These are phyloP conservation scores for Penicillium capsulatum DNA, from an alignment of 2,329 filamentous ascomycete genomes.

Conservation along the genomic window DNA sequence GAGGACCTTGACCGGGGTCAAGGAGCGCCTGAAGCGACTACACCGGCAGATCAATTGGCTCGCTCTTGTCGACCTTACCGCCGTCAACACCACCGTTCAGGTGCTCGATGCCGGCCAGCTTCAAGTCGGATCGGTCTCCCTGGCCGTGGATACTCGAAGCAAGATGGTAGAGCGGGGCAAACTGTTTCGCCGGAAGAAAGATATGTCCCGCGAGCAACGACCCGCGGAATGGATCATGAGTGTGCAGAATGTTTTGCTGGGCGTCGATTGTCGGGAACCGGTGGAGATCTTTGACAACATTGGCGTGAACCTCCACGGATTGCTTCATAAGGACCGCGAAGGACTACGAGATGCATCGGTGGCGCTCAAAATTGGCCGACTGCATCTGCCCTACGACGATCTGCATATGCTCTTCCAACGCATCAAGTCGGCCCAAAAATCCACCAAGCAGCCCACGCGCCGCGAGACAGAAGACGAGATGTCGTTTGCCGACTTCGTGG, in stretches of 20 bases:
- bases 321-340: conserved; percentile 78
- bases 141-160: conserved; percentile 83
- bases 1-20: conserved; percentile 71
- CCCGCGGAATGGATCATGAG: conserved; percentile 95
- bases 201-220: conserved; percentile 58
- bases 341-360: conserved; percentile 87
- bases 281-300: conserved; percentile 85
- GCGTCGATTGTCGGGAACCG: conserved; percentile 75
- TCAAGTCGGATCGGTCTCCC: conserved; percentile 76
- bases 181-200: conserved; percentile 75
- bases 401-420: conserved; percentile 50
- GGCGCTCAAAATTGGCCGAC: conserved; percentile 80
- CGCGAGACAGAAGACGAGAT: conserved; percentile 54
- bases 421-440: conserved; percentile 34
- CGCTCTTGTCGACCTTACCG: conserved; percentile 81
- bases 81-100: conserved; percentile 71
- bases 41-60: conserved; percentile 87
- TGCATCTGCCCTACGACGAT: conserved; percentile 89
- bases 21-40: conserved; percentile 79
- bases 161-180: conserved; percentile 89
- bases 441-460: conserved; percentile 31
- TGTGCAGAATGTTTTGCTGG: conserved; percentile 81
- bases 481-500: conserved; percentile 67
- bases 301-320: conserved; percentile 84
- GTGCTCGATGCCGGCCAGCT: conserved; percentile 78